A percentile compares a stretch with the other conserved stretches of the same genome.
Evolutionary conservation across 768 basidiomycete genomes (phyloP).

Genomic region (Suillus variegatus): DNA sequence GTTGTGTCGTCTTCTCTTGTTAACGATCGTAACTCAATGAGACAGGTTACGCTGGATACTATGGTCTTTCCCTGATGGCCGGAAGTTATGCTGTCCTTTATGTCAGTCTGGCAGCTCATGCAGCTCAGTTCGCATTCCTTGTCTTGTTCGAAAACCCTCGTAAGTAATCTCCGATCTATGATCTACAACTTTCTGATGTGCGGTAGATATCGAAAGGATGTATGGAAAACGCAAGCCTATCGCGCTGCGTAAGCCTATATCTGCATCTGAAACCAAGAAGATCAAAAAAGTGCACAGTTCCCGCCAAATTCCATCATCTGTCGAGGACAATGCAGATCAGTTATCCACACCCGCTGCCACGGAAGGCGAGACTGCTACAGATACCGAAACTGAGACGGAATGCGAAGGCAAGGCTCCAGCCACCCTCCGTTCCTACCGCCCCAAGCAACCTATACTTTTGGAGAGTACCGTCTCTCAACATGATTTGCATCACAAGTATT

Average conservation of each 20-base stretch:
- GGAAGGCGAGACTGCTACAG: slow-evolving; percentile 73
- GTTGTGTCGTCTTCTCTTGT: slow-evolving; percentile 11
- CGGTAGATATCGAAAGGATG: slow-evolving; percentile 84
- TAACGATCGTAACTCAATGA: neutral
- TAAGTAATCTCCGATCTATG: slow-evolving; percentile 41
- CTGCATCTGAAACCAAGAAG: slow-evolving; percentile 24
- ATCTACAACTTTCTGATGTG: slow-evolving; percentile 5
- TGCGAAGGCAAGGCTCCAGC: slow-evolving; percentile 47
- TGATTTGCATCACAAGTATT: slow-evolving; percentile 88
- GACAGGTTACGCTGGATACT: slow-evolving; percentile 93
- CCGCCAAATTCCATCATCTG: slow-evolving; percentile 15
- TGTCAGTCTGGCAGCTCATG: slow-evolving; percentile 91
- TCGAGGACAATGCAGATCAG: slow-evolving; percentile 29
- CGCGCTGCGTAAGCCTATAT: slow-evolving; percentile 75
- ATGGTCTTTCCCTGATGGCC: slow-evolving; percentile 88
- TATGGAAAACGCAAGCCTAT: slow-evolving; percentile 93
- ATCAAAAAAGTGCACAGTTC: slow-evolving; percentile 15
- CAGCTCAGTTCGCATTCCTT: slow-evolving; percentile 95
- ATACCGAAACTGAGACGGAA: slow-evolving; percentile 69
- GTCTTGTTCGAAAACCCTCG: slow-evolving; percentile 97
- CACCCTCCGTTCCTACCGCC: neutral
- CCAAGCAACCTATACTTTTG: neutral
- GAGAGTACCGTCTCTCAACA: slow-evolving; percentile 66
- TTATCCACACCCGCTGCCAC: slow-evolving; percentile 63
- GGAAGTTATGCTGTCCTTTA: slow-evolving; percentile 92